Conservation (phyloP, 192 early-diverging fungal species). For the Coemansia sp. region DNA sequence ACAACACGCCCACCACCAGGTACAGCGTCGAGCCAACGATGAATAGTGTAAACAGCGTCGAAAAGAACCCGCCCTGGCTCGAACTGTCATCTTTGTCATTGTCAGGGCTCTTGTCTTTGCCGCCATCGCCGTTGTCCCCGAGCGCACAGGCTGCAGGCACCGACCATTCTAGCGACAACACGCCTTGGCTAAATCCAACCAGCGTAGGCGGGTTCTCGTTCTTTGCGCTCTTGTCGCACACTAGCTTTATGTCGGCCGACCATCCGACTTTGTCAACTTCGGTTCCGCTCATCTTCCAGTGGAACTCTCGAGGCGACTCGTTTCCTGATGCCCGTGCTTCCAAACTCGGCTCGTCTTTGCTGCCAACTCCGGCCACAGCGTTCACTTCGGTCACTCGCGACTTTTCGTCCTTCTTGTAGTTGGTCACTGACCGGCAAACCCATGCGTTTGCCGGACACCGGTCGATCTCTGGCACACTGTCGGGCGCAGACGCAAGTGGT, state of each 20-base stretch:
- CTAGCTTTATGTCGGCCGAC: slow-evolving; percentile 45
- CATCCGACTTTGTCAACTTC: slow-evolving; percentile 28
- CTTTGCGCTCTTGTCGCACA: slow-evolving; percentile 37
- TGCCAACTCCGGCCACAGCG: slow-evolving; percentile 28
- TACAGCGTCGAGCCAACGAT: slow-evolving; percentile 31
- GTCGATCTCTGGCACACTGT: slow-evolving; percentile 39
- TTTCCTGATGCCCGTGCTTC: slow-evolving; percentile 30
- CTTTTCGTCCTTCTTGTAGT: slow-evolving; percentile 40
- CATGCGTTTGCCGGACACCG: slow-evolving; percentile 44
- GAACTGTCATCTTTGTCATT: slow-evolving; percentile 11
- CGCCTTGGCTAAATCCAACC: slow-evolving; percentile 23
- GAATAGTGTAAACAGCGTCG: slow-evolving; percentile 35
- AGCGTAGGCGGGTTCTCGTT: slow-evolving; percentile 37
- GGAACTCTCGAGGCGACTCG: slow-evolving; percentile 32
- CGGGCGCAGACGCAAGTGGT: slow-evolving; percentile 22
- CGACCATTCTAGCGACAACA: slow-evolving; percentile 50
- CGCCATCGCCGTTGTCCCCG: slow-evolving; percentile 18
- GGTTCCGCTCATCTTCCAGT: slow-evolving; percentile 49
- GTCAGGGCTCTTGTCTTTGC: slow-evolving; percentile 13
- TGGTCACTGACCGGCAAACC: slow-evolving; percentile 44
- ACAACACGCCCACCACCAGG: slow-evolving; percentile 50
- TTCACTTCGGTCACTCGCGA: slow-evolving; percentile 41
- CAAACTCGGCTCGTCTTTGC: slow-evolving; percentile 19
- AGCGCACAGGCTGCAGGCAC: slow-evolving; percentile 49
- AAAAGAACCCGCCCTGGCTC: slow-evolving; percentile 38